Evolutionary conservation across 352 stramenopile genomes (phyloP), one percentile per base, ranked within the genome.

Genomic region (Pythium graminicola): DNA sequence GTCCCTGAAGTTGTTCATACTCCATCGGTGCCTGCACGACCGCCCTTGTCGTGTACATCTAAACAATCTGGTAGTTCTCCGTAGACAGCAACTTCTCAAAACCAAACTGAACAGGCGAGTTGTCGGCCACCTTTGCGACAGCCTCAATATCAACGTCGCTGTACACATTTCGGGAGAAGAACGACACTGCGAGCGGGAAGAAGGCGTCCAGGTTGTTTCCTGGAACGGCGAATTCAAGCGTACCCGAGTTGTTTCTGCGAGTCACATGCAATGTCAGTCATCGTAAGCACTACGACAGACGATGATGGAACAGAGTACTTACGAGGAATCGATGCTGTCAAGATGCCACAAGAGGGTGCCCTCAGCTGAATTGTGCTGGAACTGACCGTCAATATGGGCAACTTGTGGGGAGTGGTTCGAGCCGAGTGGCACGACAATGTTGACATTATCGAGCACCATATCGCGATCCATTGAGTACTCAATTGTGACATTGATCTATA

Each of bases 391-490:
- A 53, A 94, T 75, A 48, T 73, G 79, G 23, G 80, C 76, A 26
- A 94, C 67, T 49, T 73, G 78, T 19, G 83, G 83, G 13, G 75
- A 77, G 49, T 94, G 76, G 36, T 70, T 58, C 32, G 77, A 74
- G 26, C 83, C 83, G 6, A 91, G 73, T 11, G 83, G 83, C 41
- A 94, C 83, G 14, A 87, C 48, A 23, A 94, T 84, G 65, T 89
- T 90, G 42, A 94, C 83, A 51, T 94, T 94, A 50, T 92, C 79
- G n/a, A 94, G 67, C 47, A 81, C 72, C 83, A 94, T 92, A 56
- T 92, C 77, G 46, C 81, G 75, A 39, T 90, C 73, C 73, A 94
- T 86, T 38, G 81, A 83, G 64, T 94, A 94, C 54, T 94, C 83
- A 50, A 94, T 78, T 54, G 75, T 92, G 23, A 94, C 83, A 49